Evolutionary conservation across 441 rosid species (phyloP).

Genomic region (Arabidopsis lyrata): DNA sequence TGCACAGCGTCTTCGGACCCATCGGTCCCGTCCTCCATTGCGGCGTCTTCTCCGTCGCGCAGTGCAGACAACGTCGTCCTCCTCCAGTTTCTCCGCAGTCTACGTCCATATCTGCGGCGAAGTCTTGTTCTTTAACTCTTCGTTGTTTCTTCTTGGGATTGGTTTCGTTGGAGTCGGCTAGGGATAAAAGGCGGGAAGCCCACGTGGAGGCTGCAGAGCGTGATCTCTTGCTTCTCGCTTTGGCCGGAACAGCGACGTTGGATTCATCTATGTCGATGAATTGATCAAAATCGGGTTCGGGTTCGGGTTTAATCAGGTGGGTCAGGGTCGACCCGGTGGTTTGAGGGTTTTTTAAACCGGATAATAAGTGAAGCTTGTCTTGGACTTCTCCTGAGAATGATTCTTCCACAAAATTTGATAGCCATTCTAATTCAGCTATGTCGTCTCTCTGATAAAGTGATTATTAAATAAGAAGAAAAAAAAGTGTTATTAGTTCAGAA

Average conservation of each 20-base stretch:
- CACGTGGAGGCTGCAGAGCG: slow-evolving; percentile 81
- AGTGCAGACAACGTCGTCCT: slow-evolving; percentile 76
- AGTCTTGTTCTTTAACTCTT: slow-evolving; percentile 43
- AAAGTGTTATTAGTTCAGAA: not conserved
- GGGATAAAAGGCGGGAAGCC: slow-evolving; percentile 77
- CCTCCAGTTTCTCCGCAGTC: slow-evolving; percentile 44
- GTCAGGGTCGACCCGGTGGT: slow-evolving; percentile 54
- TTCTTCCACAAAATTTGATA: slow-evolving; percentile 93
- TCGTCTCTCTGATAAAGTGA: slow-evolving; percentile 68
- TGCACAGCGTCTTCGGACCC: slow-evolving; percentile 93
- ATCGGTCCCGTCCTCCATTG: slow-evolving; percentile 97
- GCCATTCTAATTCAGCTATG: slow-evolving; percentile 94
- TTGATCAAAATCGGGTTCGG: slow-evolving; percentile 28
- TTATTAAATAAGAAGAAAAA: not conserved
- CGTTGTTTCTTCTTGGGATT: slow-evolving; percentile 32
- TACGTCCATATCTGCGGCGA: slow-evolving; percentile 41
- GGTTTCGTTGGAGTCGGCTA: slow-evolving; percentile 54
- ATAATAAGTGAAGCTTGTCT: slow-evolving; percentile 81
- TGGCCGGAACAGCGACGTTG: slow-evolving; percentile 71
- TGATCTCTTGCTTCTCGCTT: slow-evolving; percentile 92
- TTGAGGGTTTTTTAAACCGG: slow-evolving; percentile 62
- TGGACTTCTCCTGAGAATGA: slow-evolving; percentile 91
- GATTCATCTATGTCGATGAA: slow-evolving; percentile 44
- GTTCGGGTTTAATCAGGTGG: slow-evolving; percentile 36
- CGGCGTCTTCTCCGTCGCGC: slow-evolving; percentile 93